Conservation (phyloP, 179 eudicot genomes). For the Vitellaria paradoxa region DNA sequence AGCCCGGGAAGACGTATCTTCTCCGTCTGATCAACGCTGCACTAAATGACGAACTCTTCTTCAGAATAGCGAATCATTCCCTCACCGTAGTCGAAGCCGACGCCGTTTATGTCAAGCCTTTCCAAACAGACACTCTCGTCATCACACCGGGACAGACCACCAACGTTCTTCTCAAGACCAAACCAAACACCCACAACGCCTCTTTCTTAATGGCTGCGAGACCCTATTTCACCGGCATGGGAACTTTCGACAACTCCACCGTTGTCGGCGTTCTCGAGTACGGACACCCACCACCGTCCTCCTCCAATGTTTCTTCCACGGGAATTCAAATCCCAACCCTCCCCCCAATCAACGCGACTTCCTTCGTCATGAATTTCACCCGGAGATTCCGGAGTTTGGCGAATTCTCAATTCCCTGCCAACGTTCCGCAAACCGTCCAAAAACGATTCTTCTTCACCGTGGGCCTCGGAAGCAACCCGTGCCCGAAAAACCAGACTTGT, state of each 20-base stretch:
- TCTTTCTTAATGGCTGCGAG: constrained; percentile 62
- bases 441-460: constrained; percentile 54
- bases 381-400: constrained; percentile 51
- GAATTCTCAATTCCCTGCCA: constrained; percentile 42
- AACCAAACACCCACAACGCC: constrained; percentile 33
- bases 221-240: constrained; percentile 60
- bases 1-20: constrained; percentile 56
- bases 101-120: constrained; percentile 58
- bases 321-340: constrained; percentile 42
- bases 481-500: constrained; percentile 66
- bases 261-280: constrained; percentile 61
- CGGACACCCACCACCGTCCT: constrained; percentile 12
- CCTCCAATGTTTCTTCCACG: constrained; percentile 17
- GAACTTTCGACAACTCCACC: constrained; percentile 72
- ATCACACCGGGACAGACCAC: constrained; percentile 77
- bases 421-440: constrained; percentile 51
- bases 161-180: constrained; percentile 58
- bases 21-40: constrained; percentile 73
- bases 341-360: constrained; percentile 58
- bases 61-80: constrained; percentile 56
- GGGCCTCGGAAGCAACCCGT: constrained; percentile 62
- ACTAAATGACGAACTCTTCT: constrained; percentile 66
- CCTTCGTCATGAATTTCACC: constrained; percentile 46
- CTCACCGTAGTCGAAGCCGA: constrained; percentile 61
- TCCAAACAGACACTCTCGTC: constrained; percentile 38